Base-by-base conservation (phyloP, 805 yeast genomes). In the Dipodascopsis uninucleata region DNA sequence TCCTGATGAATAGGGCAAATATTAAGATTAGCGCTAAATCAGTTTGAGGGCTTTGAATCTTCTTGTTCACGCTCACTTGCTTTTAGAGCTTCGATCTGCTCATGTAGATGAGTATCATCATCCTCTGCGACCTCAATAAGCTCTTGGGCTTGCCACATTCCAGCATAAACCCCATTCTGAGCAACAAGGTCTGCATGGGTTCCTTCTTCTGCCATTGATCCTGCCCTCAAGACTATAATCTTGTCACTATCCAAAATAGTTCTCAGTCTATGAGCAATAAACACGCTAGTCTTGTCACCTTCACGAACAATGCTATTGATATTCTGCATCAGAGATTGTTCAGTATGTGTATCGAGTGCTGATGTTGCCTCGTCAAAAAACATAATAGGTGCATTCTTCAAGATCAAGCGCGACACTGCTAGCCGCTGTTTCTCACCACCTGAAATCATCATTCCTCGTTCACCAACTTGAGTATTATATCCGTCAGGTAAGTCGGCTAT, bases 381-480 rank as follows among this genome's bases (percentile, higher is more conserved):
- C 44, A 94, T 84, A 38, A 93, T 86, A 22, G 93, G 90, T 0
- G 97, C 79, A 52, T 78, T 74, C 64, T 93, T 93, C 56, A 93
- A 67, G 34, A 93, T 65, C n/a, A 93, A 77, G 53, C 98, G 74
- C 0, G 97, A 93, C 54, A 93, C 87, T 0, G 98, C 97, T 33
- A 93, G 71, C 52, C 98, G 71, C 66, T 93, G 98, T 63, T 93
- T 89, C 63, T 93, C 98, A 49, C 98, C 98, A n/a, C 98, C 98
- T 21, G 96, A 87, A 36, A 93, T 89, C 98, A 93, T 93, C 75
- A 93, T 75, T n/a, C 98, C 98, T 3, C 74, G 72, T 64, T 93
- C 98, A 38, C 98, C 98, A 14, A 93, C 98, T 46, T 85, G 71
- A 0, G 97, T 93, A 23, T 82, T 71, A 31, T 76, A 70, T 1